Evolutionary conservation across 2,329 filamentous ascomycete genomes (phyloP), one percentile per base, ranked within the genome.

Genomic region (Coniella vitis): DNA sequence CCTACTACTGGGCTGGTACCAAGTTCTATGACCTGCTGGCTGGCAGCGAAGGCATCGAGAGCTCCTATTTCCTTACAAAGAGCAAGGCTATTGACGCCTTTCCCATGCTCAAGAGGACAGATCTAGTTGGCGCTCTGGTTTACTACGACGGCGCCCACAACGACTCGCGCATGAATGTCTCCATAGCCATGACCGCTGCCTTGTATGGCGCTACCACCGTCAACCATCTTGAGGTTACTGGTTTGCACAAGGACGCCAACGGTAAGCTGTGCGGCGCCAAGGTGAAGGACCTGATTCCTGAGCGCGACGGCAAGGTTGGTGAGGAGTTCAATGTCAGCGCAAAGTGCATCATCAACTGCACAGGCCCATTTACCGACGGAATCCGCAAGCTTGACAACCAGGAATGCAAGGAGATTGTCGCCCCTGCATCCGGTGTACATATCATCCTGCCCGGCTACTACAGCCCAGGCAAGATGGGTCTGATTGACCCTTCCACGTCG

Each of bases 141-240:
- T 93, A 93, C 74, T 91, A 91, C 63, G 84, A 93, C 69, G 87
- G 87, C 54, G 86, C 87, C 49, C 87, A 91, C 71, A 91, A 93
- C 62, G 87, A 93, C 63, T 89, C 87, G 21, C 81, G 87, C 54
- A 93, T 91, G 86, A 91, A 91, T 64, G 83, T 90, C 39, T 88
- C 86, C 9, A 75, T 93, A 42, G 87, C 85, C 19, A 82, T 89
- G 73, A 91, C 87, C 7, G 86, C 87, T 47, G 82, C 85, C 8
- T 74, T 90, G 32, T 90, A 90, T 62, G 87, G 87, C 49, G 83
- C 83, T 40, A 91, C 86, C 13, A 76, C 91, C 20, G 80, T 90
- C 53, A 91, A 89, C 68, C 85, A 93, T 67, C 74, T 88, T 65
- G 84, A 91, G 65, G 86, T 91, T 31, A 90, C 85, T 2, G 73